A percentile compares a stretch with the other conserved stretches of the same genome.
These are phyloP conservation scores for Cladochytrium replicatum DNA, from an alignment of 192 early-diverging fungal genomes.

Conservation along the genomic window DNA sequence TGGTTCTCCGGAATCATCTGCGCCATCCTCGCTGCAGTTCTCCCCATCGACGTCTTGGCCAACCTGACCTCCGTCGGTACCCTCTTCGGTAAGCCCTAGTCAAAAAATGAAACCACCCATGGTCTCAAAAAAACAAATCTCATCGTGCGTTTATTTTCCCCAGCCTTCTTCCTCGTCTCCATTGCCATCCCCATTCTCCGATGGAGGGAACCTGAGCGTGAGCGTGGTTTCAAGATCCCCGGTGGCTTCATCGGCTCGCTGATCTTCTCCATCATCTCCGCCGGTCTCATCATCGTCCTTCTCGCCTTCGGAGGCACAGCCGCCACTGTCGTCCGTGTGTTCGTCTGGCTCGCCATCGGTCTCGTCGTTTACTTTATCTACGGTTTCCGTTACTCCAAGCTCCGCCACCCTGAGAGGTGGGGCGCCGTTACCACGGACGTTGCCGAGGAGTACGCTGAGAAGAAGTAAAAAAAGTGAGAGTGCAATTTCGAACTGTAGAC, in stretches of 20 bases:
- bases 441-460: too few species aligned
- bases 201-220: conserved; percentile 54
- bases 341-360: conserved; percentile 71
- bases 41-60: conserved; percentile 75
- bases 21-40: conserved; percentile 54
- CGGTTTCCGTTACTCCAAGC: conserved; percentile 51
- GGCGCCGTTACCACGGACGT: too few species aligned
- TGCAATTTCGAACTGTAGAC: too few species aligned
- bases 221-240: conserved; percentile 63
- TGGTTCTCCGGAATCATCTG: conserved; percentile 52
- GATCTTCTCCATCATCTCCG: conserved; percentile 56
- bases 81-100: too few species aligned
- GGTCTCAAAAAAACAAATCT: too few species aligned
- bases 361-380: conserved; percentile 64
- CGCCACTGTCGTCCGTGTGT: conserved; percentile 56
- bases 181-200: conserved; percentile 66
- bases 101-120: too few species aligned
- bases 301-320: conserved; percentile 54
- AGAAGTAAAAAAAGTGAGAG: too few species aligned
- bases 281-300: conserved; percentile 46
- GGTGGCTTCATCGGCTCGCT: conserved; percentile 48
- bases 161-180: conserved; percentile 74
- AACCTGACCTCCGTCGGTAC: conserved; percentile 82
- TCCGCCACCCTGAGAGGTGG: too few species aligned
- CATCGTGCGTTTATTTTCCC: too few species aligned